Conservation (phyloP, 192 early-diverging fungal genomes). For the Anaeromyces robustus region DNA sequence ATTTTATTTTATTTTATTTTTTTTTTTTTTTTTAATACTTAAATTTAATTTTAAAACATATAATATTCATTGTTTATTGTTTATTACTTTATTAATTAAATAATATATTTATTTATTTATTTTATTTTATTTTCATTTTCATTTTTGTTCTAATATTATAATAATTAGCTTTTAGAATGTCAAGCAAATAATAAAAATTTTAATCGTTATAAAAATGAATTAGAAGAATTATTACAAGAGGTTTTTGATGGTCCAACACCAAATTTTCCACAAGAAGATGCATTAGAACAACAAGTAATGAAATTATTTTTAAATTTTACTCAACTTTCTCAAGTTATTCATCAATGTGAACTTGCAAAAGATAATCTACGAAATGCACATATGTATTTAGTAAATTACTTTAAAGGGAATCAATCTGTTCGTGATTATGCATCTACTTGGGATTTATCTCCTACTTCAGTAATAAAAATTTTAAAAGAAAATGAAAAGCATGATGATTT, state of each 20-base stretch:
- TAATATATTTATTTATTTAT: too few species aligned
- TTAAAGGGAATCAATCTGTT: background rate
- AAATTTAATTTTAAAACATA: too few species aligned
- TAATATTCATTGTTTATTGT: too few species aligned
- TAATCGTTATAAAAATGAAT: background rate
- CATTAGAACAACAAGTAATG: background rate
- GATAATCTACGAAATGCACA: background rate
- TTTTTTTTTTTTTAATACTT: too few species aligned
- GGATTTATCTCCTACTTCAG: background rate
- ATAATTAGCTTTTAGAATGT: background rate
- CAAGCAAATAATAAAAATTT: background rate
- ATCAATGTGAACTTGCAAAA: background rate
- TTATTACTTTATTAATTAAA: too few species aligned
- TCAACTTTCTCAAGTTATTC: background rate
- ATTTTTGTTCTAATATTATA: too few species aligned
- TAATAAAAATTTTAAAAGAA: background rate
- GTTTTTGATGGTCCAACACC: background rate
- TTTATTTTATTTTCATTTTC: too few species aligned
- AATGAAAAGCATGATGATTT: background rate
- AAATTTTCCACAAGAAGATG: background rate
- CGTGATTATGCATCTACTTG: background rate
- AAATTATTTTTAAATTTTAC: background rate
- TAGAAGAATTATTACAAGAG: background rate
- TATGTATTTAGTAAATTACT: background rate
- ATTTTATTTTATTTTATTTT: too few species aligned